phyloP scores from a whole-genome alignment of 2,329 filamentous ascomycete species.

The Alternaria longipes region DNA sequence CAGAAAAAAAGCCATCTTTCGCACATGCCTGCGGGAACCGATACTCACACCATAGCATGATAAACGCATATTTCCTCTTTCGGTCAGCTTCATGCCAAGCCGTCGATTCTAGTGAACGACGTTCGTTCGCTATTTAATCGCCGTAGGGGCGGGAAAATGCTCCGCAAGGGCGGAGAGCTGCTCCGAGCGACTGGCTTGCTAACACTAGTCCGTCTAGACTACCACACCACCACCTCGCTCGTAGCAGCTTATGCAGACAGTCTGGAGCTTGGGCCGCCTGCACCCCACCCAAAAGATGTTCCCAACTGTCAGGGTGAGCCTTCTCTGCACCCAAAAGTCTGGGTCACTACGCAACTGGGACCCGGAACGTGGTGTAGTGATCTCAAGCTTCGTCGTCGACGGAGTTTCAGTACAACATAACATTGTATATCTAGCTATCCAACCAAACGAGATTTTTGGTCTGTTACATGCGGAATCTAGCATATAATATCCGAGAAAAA shows the following conservation, averaged over 20 bases:
- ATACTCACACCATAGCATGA: background rate
- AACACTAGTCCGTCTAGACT: background rate
- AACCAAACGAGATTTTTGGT: slow-evolving; percentile 4
- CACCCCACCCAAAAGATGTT: background rate
- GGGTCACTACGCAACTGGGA: background rate
- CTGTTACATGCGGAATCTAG: background rate
- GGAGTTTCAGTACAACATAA: background rate
- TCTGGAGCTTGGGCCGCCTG: background rate
- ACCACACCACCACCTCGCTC: background rate
- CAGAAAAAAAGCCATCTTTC: background rate
- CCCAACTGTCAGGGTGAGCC: background rate
- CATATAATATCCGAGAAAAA: background rate
- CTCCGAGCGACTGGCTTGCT: background rate
- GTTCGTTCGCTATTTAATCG: slow-evolving; percentile 3
- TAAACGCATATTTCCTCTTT: background rate
- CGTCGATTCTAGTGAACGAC: slow-evolving; percentile 8
- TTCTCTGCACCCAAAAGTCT: background rate
- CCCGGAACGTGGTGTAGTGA: background rate
- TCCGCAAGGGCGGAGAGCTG: background rate
- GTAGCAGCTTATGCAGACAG: background rate
- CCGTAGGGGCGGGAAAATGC: slow-evolving; percentile 2
- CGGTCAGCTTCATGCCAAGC: slow-evolving; percentile 2
- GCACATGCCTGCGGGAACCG: background rate
- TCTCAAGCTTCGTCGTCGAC: background rate
- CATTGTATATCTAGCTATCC: slow-evolving; percentile 1